Evolutionary conservation across 305 asterid species (phyloP).

Genomic region (Ilex paraguariensis): DNA sequence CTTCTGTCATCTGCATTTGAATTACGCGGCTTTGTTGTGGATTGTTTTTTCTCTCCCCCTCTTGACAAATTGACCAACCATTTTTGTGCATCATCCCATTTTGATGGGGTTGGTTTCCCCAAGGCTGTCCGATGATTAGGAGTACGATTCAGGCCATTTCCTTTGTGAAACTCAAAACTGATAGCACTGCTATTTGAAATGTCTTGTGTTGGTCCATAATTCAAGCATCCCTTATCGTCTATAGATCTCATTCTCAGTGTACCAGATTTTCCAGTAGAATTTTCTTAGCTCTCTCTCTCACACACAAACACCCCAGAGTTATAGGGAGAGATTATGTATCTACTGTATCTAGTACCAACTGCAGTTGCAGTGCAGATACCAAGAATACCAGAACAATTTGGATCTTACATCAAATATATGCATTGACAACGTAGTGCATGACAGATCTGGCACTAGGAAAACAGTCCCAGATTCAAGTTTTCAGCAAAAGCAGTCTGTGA

Average conservation of each 20-base stretch:
- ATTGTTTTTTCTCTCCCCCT: conserved; percentile 44
- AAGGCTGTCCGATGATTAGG: conserved; percentile 54
- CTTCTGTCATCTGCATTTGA: conserved; percentile 65
- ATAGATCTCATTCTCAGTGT: conserved; percentile 46
- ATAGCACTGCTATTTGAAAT: conserved; percentile 23
- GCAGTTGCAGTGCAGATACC: too few relatives aligned
- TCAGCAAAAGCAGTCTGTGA: not conserved
- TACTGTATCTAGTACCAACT: too few relatives aligned
- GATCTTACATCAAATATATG: too few relatives aligned
- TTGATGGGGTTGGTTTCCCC: conserved; percentile 80
- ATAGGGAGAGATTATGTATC: not conserved
- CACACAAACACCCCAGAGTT: not conserved
- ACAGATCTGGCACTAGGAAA: too few relatives aligned
- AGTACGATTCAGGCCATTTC: conserved; percentile 35
- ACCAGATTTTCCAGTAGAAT: not conserved
- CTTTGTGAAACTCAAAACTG: conserved; percentile 59
- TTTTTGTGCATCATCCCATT: conserved; percentile 96
- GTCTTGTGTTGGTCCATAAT: conserved; percentile 43
- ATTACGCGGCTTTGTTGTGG: conserved; percentile 67
- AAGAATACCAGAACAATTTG: too few relatives aligned
- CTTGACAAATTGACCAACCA: conserved; percentile 85
- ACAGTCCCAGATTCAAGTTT: too few relatives aligned
- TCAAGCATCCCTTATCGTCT: conserved; percentile 78
- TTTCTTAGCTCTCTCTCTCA: not conserved
- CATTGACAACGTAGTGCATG: too few relatives aligned